Percentiles rank a stretch among this genome's conserved stretches.
Conservation (phyloP, 768 basidiomycete species). For the Phylloporus arenicola region DNA sequence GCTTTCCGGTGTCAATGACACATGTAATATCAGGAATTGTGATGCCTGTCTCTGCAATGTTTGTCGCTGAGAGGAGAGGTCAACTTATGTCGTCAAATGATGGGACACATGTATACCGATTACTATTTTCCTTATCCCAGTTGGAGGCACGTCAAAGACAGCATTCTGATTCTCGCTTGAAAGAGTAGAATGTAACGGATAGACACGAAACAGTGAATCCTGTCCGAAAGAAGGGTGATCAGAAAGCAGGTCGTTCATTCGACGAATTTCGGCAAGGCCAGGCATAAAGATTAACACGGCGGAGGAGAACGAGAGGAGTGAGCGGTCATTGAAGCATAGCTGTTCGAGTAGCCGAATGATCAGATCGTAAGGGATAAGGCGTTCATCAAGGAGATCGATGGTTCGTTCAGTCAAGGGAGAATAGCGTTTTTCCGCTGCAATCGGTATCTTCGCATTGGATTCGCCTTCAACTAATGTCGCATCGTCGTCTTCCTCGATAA, state of each 20-base stretch:
- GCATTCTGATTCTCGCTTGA: slow-evolving; percentile 87
- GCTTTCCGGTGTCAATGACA: slow-evolving; percentile 91
- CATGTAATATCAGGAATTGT: slow-evolving; percentile 98
- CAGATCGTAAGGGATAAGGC: slow-evolving; percentile 86
- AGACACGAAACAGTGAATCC: slow-evolving; percentile 60
- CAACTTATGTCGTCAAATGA: neutral
- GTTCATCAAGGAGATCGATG: slow-evolving; percentile 81
- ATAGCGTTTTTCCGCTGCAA: slow-evolving; percentile 74
- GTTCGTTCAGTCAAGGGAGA: slow-evolving; percentile 69
- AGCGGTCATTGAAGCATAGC: slow-evolving; percentile 65
- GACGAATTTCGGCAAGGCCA: slow-evolving; percentile 88
- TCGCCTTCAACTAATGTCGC: slow-evolving; percentile 30
- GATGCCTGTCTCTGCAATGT: slow-evolving; percentile 95
- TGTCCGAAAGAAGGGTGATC: slow-evolving; percentile 73
- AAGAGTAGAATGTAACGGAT: slow-evolving; percentile 88
- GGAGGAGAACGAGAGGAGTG: slow-evolving; percentile 54
- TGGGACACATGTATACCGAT: slow-evolving; percentile 53
- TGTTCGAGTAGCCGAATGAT: slow-evolving; percentile 78
- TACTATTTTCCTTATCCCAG: slow-evolving; percentile 85
- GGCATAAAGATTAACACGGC: slow-evolving; percentile 93
- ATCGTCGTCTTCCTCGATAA: slow-evolving; percentile 62
- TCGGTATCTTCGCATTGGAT: slow-evolving; percentile 19
- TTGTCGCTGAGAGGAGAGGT: slow-evolving; percentile 53
- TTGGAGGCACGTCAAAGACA: slow-evolving; percentile 84
- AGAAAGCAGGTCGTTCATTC: slow-evolving; percentile 72